A percentile compares a stretch with the other conserved stretches of the same genome.
These are phyloP conservation scores for Fusarium sambucinum DNA, from an alignment of 2,329 filamentous ascomycete species.

Conservation along the genomic window DNA sequence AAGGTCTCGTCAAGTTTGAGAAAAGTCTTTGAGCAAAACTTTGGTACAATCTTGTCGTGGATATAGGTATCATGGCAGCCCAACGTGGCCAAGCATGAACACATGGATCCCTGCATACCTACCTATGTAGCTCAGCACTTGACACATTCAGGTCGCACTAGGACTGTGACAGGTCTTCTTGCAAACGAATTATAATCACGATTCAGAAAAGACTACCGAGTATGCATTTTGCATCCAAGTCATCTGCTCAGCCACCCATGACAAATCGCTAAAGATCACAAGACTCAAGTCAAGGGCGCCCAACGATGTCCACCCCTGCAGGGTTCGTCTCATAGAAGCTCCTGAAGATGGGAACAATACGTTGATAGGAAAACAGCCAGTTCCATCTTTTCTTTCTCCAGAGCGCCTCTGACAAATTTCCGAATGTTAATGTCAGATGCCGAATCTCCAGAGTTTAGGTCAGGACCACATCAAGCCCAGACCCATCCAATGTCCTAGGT, in stretches of 20 bases:
- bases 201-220: neutral
- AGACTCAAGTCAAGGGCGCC: neutral
- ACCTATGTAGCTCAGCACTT: neutral
- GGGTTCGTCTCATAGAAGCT: neutral
- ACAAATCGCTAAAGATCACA: neutral
- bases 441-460: neutral
- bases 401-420: neutral
- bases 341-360: neutral
- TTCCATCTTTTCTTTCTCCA: neutral
- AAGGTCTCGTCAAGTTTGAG: neutral
- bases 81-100: neutral
- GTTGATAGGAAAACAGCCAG: neutral
- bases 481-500: neutral
- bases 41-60: neutral
- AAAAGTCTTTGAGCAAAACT: neutral
- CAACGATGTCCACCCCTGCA: neutral
- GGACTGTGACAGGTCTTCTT: neutral
- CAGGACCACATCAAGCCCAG: neutral
- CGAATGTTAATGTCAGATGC: neutral
- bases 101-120: neutral
- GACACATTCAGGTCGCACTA: neutral
- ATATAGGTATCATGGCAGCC: neutral
- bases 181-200: neutral
- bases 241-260: neutral
- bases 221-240: neutral